phyloP scores from a whole-genome alignment of 306 rosid genomes.

The Rosa rugosa region DNA sequence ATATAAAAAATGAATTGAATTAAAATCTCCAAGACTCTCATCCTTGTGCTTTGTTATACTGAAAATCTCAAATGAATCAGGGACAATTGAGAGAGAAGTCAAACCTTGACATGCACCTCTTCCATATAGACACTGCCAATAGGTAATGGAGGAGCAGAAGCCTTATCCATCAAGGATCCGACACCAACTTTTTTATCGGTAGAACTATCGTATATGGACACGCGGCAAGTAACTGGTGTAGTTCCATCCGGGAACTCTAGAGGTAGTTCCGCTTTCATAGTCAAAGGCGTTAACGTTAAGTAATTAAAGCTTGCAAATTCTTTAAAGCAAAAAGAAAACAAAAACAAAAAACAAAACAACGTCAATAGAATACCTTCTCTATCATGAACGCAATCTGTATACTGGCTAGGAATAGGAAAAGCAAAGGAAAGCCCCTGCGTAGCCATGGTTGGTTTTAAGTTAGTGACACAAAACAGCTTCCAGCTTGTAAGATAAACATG shows the following conservation, averaged over 20 bases:
- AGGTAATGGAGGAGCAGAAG: conserved; percentile 87
- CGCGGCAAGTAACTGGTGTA: conserved; percentile 96
- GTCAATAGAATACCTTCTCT: conserved; percentile 66
- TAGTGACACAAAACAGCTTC: conserved; percentile 20
- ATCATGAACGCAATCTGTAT: conserved; percentile 77
- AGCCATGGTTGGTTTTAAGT: conserved; percentile 14
- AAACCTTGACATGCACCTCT: conserved; percentile 96
- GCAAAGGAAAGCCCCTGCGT: conserved; percentile 93
- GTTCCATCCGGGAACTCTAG: conserved; percentile 99
- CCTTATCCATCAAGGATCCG: conserved; percentile 89
- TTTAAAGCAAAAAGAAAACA: not conserved
- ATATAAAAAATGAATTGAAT: conserved; percentile 28
- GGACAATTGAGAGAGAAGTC: conserved; percentile 29
- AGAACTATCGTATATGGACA: conserved; percentile 87
- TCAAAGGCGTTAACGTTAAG: conserved; percentile 24
- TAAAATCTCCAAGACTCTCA: not conserved
- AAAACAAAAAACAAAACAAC: conserved; percentile 4
- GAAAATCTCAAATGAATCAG: conserved; percentile 8
- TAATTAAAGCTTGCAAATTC: conserved; percentile 27
- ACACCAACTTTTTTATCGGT: conserved; percentile 89
- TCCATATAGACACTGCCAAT: conserved; percentile 91
- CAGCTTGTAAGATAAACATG: conserved; percentile 13
- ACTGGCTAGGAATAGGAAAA: conserved; percentile 96
- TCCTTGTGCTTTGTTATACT: not conserved
- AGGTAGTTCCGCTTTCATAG: conserved; percentile 71